Evolutionary conservation across 1,139 yeast species (phyloP), one percentile per base, ranked within the genome.

Genomic region (Geotrichum macrosporum): DNA sequence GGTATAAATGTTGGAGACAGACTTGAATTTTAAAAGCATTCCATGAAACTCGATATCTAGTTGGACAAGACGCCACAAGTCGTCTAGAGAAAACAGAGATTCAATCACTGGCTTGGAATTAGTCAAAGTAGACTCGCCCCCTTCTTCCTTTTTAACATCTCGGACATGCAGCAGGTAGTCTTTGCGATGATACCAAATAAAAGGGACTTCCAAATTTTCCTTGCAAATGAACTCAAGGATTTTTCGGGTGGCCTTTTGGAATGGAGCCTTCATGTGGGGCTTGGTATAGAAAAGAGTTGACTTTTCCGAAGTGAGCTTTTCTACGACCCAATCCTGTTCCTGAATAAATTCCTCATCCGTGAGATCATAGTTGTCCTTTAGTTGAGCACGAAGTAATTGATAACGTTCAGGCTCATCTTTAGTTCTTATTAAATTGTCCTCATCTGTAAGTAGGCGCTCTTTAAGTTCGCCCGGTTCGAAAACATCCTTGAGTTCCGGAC

Each of bases 401-500:
- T 69, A 92, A 57, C 99, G 77, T 68, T 92, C 99, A 4, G 99
- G 98, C 46, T 86, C 70, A 67, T 92, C 99, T 15, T 83, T 79
- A 46, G 81, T 78, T 60, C 98, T 80, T 55, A 92, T 87, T 27
- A 77, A 71, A 69, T 92, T 89, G 68, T 92, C 99, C 59, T 81
- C 92, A 53, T 87, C 95, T 0, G 98, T 92, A 60, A 94, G 77
- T 78, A 92, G 78, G 52, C 94, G 81, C 54, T 85, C 94, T 59
- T 85, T 82, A 61, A 92, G 76, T 67, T 92, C 99, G 48, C 92
- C 84, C 52, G 92, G 89, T 69, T 94, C 99, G 61, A 92, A 92
- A 32, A 92, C 94, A 60, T 92, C 96, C 57, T 84, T 84, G 56
- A 92, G 73, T 53, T 75, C 74, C 27, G 75, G 70, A 35, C 73